Evolutionary conservation across 148 eudicot species (phyloP), one percentile per base, ranked within the genome.

Genomic region (Camellia japonica): DNA sequence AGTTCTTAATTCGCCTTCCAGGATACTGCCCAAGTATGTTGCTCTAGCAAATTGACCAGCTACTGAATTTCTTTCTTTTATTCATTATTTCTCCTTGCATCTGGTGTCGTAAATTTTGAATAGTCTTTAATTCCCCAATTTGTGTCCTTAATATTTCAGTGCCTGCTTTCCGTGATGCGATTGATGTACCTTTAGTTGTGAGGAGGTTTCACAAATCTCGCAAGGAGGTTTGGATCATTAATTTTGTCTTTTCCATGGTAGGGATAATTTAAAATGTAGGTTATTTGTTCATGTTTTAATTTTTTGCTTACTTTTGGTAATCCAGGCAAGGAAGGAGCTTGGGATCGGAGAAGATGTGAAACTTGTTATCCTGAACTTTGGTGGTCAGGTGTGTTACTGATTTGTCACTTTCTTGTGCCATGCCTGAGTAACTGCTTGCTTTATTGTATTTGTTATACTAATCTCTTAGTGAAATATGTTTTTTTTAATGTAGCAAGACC

Each of bases 11-110:
- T 71, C 98, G 99, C 23, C 97, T 96, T 44, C 99, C 99, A 30
- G 99, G 99, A 87, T 96, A 96, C 88, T 96, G 98, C 82, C 99
- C 99, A 86, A 96, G 99, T 96, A 88, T 85, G 87, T 86, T 66
- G 51, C 41, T 66, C 55, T 59, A 80, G 71, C 66, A n/a, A 49
- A n/a, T 61, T 84, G 43, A 49, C 60, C 10, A 23, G 18, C 51
- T 74, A 49, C 51, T 15, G 12, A 63, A 20, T 65, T 38, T 15
- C 69, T 65, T 15, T 54, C 58, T 43, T 71, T 63, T 67, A 13
- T 20, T 7, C 61, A 9, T 46, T 3, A 54, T 52, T 66, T 63
- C 60, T 75, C 16, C 47, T 19, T 19, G 6, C 20, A 54, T 65
- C 51, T 6, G 23, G 46, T 43, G 23, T 18, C 3, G 13, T 11